phyloP scores from a whole-genome alignment of 768 basidiomycete genomes.

The Boletellus ananiceps region DNA sequence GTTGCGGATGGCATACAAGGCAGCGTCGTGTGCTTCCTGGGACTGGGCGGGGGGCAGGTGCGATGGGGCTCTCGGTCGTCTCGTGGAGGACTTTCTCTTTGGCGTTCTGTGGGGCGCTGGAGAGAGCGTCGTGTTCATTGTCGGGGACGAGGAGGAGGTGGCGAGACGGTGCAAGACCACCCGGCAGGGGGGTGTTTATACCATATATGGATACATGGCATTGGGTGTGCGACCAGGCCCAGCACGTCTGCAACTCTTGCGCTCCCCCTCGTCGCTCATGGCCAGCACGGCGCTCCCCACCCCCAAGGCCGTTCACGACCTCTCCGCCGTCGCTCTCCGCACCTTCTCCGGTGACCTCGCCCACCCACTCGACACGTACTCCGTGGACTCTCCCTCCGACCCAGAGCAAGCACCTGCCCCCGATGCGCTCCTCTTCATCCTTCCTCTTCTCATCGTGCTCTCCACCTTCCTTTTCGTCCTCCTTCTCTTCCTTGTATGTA shows the following conservation, averaged over 20 bases:
- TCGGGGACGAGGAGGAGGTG: constrained; percentile 8
- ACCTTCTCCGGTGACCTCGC: constrained; percentile 1
- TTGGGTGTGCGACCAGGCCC: constrained; percentile 14
- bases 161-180: constrained; percentile 6
- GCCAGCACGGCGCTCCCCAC: constrained; percentile 7
- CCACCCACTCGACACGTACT: constrained; percentile 1
- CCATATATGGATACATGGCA: constrained; percentile 10
- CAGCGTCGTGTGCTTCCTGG: constrained; percentile 63
- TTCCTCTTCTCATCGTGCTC: constrained; percentile 91
- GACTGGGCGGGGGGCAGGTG: constrained; percentile 50
- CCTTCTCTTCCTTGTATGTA: constrained; percentile 84
- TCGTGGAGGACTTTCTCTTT: constrained; percentile 53
- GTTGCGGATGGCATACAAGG: constrained; percentile 64
- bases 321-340: constrained; percentile 5
- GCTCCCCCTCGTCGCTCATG: not conserved
- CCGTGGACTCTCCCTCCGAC: constrained; percentile 9
- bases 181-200: constrained; percentile 12
- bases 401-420: constrained; percentile 31
- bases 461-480: constrained; percentile 91
- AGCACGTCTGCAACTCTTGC: not conserved
- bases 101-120: constrained; percentile 35
- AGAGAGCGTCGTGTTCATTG: constrained; percentile 45
- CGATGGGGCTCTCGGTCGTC: constrained; percentile 51
- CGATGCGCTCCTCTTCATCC: constrained; percentile 78
- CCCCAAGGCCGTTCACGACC: not conserved